Conservation (phyloP, 2,329 filamentous ascomycete species). For the Pseudocercospora musae region DNA sequence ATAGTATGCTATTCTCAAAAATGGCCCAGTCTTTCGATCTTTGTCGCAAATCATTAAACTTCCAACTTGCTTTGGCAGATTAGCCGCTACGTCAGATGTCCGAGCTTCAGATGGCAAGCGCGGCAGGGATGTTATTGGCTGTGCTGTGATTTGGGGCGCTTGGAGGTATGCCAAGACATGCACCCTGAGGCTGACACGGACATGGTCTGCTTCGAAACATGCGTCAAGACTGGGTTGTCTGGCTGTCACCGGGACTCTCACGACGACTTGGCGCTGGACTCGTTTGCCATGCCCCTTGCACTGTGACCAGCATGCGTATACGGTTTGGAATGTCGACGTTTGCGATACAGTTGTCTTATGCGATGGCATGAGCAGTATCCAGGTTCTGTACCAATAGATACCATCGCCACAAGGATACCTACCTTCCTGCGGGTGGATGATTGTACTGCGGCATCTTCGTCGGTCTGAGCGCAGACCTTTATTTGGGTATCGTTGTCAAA, state of each 20-base stretch:
- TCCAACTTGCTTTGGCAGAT: constrained; percentile 1
- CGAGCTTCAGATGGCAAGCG: not conserved
- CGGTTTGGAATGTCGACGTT: not conserved
- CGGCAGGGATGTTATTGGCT: constrained; percentile 3
- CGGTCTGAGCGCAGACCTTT: not conserved
- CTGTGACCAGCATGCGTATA: not conserved
- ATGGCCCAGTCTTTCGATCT: not conserved
- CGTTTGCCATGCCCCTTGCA: not conserved
- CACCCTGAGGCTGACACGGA: too few species aligned
- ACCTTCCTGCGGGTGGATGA: not conserved
- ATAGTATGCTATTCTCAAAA: not conserved
- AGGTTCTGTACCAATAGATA: not conserved
- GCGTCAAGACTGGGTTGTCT: not conserved
- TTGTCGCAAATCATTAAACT: not conserved
- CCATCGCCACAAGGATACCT: not conserved
- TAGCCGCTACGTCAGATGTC: constrained; percentile 1
- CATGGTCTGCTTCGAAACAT: not conserved
- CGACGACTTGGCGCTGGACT: not conserved
- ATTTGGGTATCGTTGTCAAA: not conserved
- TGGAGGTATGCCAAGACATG: too few species aligned
- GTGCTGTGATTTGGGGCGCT: too few species aligned
- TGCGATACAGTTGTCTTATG: not conserved
- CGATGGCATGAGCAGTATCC: not conserved
- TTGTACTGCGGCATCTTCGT: not conserved
- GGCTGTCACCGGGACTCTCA: not conserved